Evolutionary conservation across 352 stramenopile genomes (phyloP).

Genomic region (Globisporangium emineosum): DNA sequence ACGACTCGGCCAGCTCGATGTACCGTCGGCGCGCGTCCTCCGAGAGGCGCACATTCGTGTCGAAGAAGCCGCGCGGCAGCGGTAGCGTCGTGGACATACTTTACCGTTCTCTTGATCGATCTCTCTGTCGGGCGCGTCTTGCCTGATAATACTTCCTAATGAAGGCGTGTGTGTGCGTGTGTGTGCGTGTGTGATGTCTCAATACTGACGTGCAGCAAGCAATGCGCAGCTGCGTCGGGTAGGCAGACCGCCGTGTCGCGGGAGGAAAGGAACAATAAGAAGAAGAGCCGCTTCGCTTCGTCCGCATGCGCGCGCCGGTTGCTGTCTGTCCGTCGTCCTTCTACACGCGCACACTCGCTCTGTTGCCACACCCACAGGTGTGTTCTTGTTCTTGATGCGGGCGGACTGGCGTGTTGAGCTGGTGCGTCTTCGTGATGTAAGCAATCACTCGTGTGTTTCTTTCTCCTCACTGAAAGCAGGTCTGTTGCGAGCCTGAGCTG

Average conservation of each 20-base stretch:
- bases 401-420: neutral
- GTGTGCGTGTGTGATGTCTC: neutral
- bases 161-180: no score
- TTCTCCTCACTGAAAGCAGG: constrained; percentile 2
- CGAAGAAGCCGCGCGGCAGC: constrained; percentile 75
- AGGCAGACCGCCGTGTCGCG: neutral
- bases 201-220: no score
- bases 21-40: constrained; percentile 75
- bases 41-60: constrained; percentile 55
- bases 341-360: neutral
- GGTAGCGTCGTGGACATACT: constrained; percentile 60
- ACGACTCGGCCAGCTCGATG: constrained; percentile 77
- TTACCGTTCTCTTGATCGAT: neutral
- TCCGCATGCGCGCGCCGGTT: neutral
- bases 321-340: neutral
- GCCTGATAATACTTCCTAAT: neutral
- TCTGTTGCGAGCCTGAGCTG: neutral
- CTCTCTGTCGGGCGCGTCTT: neutral
- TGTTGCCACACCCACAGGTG: no score
- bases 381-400: neutral
- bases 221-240: neutral
- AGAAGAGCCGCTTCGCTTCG: constrained; percentile 5
- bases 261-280: neutral
- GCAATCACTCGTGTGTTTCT: neutral
- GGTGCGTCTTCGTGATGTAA: neutral